Evolutionary conservation across 2,329 filamentous ascomycete genomes (phyloP).

Genomic region (Talaromyces atroroseus): DNA sequence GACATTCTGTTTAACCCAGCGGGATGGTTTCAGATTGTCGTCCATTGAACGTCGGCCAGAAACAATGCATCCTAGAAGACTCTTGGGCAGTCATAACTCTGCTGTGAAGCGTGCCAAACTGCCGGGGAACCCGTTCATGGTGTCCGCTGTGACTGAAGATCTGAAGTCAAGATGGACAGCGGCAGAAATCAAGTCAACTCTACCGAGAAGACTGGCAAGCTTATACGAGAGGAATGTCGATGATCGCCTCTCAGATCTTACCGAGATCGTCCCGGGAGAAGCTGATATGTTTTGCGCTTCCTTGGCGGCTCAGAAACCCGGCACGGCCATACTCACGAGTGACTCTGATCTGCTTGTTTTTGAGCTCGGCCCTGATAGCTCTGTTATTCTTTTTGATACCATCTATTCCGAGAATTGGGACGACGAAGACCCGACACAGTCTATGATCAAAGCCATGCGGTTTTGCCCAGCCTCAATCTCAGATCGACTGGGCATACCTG

Average conservation of each 20-base stretch:
- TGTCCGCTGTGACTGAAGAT: constrained; percentile 69
- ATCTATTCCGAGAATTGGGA: constrained; percentile 39
- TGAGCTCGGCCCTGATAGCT: constrained; percentile 57
- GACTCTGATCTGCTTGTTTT: constrained; percentile 83
- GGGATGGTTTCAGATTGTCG: constrained; percentile 21
- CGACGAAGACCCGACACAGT: constrained; percentile 12
- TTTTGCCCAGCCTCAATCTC: constrained; percentile 35
- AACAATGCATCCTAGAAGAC: constrained; percentile 17
- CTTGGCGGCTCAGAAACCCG: constrained; percentile 48
- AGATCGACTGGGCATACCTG: constrained; percentile 27
- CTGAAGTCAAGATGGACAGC: constrained; percentile 47
- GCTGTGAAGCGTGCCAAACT: constrained; percentile 30
- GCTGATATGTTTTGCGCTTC: constrained; percentile 76
- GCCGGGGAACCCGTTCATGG: constrained; percentile 63
- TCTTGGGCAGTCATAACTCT: constrained; percentile 24
- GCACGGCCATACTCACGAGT: constrained; percentile 64
- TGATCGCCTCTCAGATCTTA: constrained; percentile 27
- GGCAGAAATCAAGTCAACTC: constrained; percentile 19
- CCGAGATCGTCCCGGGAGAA: constrained; percentile 69
- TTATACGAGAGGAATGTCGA: constrained; percentile 17
- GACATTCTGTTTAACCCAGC: constrained; percentile 39
- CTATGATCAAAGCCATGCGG: constrained; percentile 27
- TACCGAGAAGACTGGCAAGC: constrained; percentile 16
- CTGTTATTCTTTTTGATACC: constrained; percentile 64
- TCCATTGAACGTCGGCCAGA: not conserved